A percentile compares a stretch with the other conserved stretches of the same genome.
Evolutionary conservation across 805 yeast genomes (phyloP).

Genomic region (Metschnikowia chrysomelidarum): DNA sequence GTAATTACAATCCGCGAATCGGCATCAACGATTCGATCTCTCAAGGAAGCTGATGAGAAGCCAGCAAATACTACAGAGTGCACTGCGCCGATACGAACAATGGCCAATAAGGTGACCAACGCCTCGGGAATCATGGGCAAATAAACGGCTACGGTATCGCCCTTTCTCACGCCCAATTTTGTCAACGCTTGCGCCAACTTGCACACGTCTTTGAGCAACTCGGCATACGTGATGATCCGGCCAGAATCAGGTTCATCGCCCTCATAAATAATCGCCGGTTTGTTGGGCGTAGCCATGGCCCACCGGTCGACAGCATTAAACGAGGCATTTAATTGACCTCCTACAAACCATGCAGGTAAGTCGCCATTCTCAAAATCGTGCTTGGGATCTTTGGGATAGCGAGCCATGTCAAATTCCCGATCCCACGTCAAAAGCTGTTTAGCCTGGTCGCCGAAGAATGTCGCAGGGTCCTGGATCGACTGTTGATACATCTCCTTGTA

Average conservation of each 20-base stretch:
- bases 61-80: slow-evolving; percentile 98
- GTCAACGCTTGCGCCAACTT: slow-evolving; percentile 81
- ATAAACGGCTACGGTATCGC: slow-evolving; percentile 95
- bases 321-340: slow-evolving; percentile 89
- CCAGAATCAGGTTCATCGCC: slow-evolving; percentile 86
- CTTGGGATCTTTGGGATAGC: slow-evolving; percentile 56
- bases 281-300: slow-evolving; percentile 83
- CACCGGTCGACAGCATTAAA: slow-evolving; percentile 96
- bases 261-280: slow-evolving; percentile 83
- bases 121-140: slow-evolving; percentile 99
- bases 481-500: slow-evolving; percentile 54
- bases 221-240: slow-evolving; percentile 76
- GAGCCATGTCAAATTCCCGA: slow-evolving; percentile 65
- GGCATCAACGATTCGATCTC: slow-evolving; percentile 89
- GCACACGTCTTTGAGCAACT: slow-evolving; percentile 79
- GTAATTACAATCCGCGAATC: slow-evolving; percentile 84
- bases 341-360: slow-evolving; percentile 83
- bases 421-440: slow-evolving; percentile 76
- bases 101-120: slow-evolving; percentile 88
- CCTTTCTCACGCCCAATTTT: slow-evolving; percentile 85
- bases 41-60: slow-evolving; percentile 87
- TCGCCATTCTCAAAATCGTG: slow-evolving; percentile 57
- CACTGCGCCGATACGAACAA: slow-evolving; percentile 90
- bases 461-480: slow-evolving; percentile 76
- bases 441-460: slow-evolving; percentile 78